A percentile compares a stretch with the other conserved stretches of the same genome.
Conservation (phyloP, 495 filamentous ascomycete genomes). For the Aspergillus haitiensis region DNA sequence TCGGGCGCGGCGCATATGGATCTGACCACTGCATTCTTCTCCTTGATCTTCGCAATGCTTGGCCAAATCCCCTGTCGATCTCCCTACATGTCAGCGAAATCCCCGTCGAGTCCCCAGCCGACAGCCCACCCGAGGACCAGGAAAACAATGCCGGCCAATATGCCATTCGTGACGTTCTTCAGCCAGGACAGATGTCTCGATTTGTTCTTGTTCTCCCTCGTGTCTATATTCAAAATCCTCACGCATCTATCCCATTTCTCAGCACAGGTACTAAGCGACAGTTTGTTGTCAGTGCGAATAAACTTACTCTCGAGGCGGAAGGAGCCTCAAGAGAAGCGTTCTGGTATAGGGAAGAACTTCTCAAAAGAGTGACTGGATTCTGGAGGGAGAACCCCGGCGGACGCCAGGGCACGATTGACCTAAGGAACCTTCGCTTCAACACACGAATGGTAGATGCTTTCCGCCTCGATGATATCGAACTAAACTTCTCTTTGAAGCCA, state of each 20-base stretch:
- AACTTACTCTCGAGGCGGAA: constrained; percentile 76
- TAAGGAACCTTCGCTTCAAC: constrained; percentile 70
- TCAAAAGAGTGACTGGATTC: constrained; percentile 65
- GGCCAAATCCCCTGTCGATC: constrained; percentile 70
- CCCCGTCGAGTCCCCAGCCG: constrained; percentile 15
- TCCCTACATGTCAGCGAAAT: constrained; percentile 53
- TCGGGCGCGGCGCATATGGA: constrained; percentile 41
- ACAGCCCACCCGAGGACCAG: constrained; percentile 1
- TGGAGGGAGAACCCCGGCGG: constrained; percentile 66
- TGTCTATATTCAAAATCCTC: constrained; percentile 72
- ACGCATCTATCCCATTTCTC: constrained; percentile 74
- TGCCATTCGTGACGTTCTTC: constrained; percentile 59
- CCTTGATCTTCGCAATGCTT: constrained; percentile 83
- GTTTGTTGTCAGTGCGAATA: constrained; percentile 81
- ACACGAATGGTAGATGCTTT: constrained; percentile 81
- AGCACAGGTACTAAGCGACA: constrained; percentile 73
- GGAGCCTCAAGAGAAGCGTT: constrained; percentile 78
- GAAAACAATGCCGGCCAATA: constrained; percentile 33
- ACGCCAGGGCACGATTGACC: constrained; percentile 68
- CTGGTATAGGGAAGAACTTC: constrained; percentile 86
- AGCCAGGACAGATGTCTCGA: constrained; percentile 76
- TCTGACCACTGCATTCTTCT: constrained; percentile 76
- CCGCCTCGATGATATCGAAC: constrained; percentile 74
- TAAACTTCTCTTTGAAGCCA: constrained; percentile 58
- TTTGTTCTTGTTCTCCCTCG: constrained; percentile 75